These are phyloP conservation scores for Takashimella koratensis DNA, from an alignment of 1,284 basidiomycete species.

Conservation along the genomic window DNA sequence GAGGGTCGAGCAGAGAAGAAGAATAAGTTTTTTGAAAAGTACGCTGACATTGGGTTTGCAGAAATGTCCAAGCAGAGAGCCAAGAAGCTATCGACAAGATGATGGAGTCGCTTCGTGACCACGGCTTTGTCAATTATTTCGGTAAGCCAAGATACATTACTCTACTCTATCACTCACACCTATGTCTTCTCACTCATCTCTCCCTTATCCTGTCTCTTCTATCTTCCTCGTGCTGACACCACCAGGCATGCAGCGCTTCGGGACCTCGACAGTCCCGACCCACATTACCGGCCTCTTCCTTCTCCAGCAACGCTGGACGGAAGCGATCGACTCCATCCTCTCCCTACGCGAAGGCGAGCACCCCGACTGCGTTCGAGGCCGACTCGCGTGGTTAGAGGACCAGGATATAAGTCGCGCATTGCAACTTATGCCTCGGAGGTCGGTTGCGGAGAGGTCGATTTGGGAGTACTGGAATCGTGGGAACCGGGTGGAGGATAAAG, in stretches of 20 bases:
- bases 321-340: constrained; percentile 77
- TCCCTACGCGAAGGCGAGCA: constrained; percentile 81
- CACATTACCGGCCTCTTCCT: constrained; percentile 89
- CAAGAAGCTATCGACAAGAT: constrained; percentile 67
- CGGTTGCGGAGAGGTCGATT: constrained; percentile 87
- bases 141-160: constrained; percentile 54
- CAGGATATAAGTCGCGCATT: constrained; percentile 72
- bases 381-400: constrained; percentile 78
- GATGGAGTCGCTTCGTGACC: constrained; percentile 72
- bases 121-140: constrained; percentile 98
- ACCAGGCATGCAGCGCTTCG: constrained; percentile 95
- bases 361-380: constrained; percentile 72
- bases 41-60: constrained; percentile 39
- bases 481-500: constrained; percentile 75
- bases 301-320: constrained; percentile 82
- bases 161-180: not conserved
- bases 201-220: not conserved
- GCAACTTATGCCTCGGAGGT: constrained; percentile 75
- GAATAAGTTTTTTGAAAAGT: too few relatives aligned
- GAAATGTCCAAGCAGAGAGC: constrained; percentile 75
- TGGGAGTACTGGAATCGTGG: constrained; percentile 83
- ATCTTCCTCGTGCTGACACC: constrained; percentile 3
- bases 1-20: too few relatives aligned
- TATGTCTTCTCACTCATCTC: not conserved
- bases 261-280: constrained; percentile 91